Percentiles rank a stretch among this genome's conserved stretches.
These are phyloP conservation scores for Rhodotorula kratochvilovae DNA, from an alignment of 768 basidiomycete species.

Conservation along the genomic window DNA sequence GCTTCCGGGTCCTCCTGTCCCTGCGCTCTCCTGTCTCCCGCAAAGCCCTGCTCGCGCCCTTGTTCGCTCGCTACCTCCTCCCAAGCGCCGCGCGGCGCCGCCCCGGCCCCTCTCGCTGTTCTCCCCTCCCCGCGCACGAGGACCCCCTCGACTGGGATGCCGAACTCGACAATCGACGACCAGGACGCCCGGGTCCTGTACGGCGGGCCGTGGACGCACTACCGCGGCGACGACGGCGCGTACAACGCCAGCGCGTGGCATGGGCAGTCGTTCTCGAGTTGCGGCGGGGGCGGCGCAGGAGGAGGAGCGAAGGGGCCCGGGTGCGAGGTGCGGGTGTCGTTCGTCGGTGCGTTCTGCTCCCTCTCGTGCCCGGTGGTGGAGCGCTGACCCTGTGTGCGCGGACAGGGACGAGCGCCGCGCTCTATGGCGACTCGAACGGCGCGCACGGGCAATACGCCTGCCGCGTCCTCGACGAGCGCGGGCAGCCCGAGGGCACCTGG, in stretches of 20 bases:
- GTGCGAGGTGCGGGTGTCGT: background rate
- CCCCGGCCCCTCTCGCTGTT: background rate
- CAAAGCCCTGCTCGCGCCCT: too few relatives aligned
- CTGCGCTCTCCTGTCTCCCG: too few relatives aligned
- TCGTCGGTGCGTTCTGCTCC: background rate
- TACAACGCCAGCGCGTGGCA: background rate
- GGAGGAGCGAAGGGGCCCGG: background rate
- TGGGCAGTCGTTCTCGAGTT: background rate
- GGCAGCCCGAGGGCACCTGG: background rate
- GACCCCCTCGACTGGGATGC: background rate
- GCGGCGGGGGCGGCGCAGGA: background rate
- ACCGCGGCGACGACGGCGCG: background rate
- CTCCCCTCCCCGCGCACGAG: too few relatives aligned
- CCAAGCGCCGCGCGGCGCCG: too few relatives aligned
- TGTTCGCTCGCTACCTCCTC: too few relatives aligned
- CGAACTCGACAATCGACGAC: background rate
- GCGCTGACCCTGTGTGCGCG: too few relatives aligned
- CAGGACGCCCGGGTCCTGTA: background rate
- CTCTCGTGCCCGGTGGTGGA: too few relatives aligned
- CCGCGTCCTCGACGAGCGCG: background rate
- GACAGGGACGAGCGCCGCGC: background rate
- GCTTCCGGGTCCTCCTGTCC: too few relatives aligned
- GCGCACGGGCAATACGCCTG: background rate
- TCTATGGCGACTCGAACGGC: constrained; percentile 4
- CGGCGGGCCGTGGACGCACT: background rate